Percentiles rank a stretch among this genome's conserved stretches.
Conservation (phyloP, 192 early-diverging fungal species). For the Gamsiella multidivaricata region DNA sequence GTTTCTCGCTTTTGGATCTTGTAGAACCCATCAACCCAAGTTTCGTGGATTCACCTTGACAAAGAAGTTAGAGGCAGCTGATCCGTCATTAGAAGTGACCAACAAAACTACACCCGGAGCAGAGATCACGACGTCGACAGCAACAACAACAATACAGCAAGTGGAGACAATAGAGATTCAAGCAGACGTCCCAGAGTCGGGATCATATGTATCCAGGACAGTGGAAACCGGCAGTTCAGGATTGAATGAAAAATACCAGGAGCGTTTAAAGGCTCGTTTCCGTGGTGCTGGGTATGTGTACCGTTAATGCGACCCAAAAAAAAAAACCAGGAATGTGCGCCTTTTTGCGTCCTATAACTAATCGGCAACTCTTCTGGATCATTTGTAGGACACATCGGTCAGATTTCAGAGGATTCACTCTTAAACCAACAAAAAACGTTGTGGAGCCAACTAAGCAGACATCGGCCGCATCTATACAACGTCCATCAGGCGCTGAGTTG, state of each 20-base stretch:
- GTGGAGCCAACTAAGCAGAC: background rate
- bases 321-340: background rate
- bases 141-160: background rate
- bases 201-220: no score
- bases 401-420: conserved; percentile 26
- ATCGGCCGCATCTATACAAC: background rate
- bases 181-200: no score
- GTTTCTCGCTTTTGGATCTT: background rate
- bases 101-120: background rate
- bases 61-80: background rate
- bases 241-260: conserved; percentile 34
- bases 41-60: conserved; percentile 35
- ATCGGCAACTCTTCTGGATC: background rate
- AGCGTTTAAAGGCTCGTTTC: conserved; percentile 23
- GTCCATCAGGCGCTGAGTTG: background rate
- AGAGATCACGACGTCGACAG: background rate
- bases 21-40: conserved; percentile 40
- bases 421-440: conserved; percentile 1
- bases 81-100: background rate
- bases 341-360: no score
- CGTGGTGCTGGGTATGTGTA: conserved; percentile 38
- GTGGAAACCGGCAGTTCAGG: no score
- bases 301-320: background rate
- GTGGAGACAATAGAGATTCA: background rate
- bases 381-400: conserved; percentile 23